Evolutionary conservation across 2,329 filamentous ascomycete species (phyloP), one percentile per base, ranked within the genome.

Genomic region (Beauveria australis): DNA sequence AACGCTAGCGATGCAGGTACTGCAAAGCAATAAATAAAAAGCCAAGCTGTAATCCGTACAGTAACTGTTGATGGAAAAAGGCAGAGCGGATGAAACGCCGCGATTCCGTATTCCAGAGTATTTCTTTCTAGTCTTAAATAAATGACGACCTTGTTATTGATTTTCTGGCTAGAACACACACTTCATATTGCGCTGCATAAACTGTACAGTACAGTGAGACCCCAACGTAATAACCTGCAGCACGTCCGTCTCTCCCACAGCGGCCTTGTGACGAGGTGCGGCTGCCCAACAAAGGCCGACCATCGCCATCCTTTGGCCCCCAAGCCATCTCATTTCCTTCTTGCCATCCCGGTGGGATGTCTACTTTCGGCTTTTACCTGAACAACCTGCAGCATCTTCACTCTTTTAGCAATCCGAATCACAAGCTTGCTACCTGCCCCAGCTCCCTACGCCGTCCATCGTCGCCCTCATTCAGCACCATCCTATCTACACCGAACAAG

Each of bases 1-100:
- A 19, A 12, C 37, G 47, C 56, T 52, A 59, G n/a, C 2, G 18
- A 59, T 59, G 56, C 56, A 59, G 56, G 56, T 59, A 59, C 56
- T 59, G 56, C 51, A 59, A 47, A 52, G 56, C 56, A 59, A 59
- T 47, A 37, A 59, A 59, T 47, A 37, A 44, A 9, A 9, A 28
- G 16, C 33, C 33, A 37, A 37, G 12, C 12, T 37, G 30, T n/a
- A n/a, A n/a, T n/a, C n/a, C n/a, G n/a, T 30, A 3, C 3, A 9
- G 28, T 30, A 30, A 10, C 5, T 14, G 12, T 37, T 37, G 33
- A 16, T 37, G 33, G 3, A 6, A 16, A 16, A 37, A 16, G 9
- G 18, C 24, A 14, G 12, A 41, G 33, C 28, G 43, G 30, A 8
- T 30, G 48, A n/a, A 40, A 18, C 9, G 12, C 53, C 41, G 40